Evolutionary conservation across 257 asterid genomes (phyloP).

Genomic region (Solanum tarapatanum): DNA sequence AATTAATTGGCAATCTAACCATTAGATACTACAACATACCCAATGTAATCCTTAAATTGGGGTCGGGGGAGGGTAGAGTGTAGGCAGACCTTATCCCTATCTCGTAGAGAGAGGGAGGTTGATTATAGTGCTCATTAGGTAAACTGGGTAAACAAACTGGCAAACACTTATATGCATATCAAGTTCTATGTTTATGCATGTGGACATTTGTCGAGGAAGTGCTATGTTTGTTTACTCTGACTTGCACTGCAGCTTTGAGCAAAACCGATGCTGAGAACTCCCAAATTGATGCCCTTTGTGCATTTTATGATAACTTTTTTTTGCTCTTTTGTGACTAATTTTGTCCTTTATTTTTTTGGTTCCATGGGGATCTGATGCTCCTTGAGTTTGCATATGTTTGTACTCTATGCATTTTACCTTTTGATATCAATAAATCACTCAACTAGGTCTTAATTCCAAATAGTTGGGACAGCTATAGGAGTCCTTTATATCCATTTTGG

Average conservation of each 20-base stretch:
- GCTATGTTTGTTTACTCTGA: neutral
- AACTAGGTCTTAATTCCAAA: neutral
- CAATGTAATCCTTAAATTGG: neutral
- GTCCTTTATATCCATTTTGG: neutral
- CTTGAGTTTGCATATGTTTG: neutral
- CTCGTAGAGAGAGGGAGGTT: neutral
- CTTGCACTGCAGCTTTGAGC: neutral
- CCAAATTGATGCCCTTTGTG: neutral
- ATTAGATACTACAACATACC: neutral
- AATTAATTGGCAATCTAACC: neutral
- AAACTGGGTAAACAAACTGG: neutral
- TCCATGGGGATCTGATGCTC: neutral
- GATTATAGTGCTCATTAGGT: neutral
- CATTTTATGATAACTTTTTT: neutral
- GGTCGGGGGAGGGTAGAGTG: neutral
- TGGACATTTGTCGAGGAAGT: neutral
- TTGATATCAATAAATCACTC: neutral
- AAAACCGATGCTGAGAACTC: neutral
- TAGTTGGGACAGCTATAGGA: neutral
- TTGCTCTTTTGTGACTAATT: neutral
- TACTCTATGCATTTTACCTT: neutral
- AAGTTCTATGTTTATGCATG: neutral
- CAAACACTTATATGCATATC: neutral
- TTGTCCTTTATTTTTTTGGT: neutral
- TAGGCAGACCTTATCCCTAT: neutral